Evolutionary conservation across 1,284 basidiomycete genomes (phyloP).

Genomic region (Cryptococcus sp.): DNA sequence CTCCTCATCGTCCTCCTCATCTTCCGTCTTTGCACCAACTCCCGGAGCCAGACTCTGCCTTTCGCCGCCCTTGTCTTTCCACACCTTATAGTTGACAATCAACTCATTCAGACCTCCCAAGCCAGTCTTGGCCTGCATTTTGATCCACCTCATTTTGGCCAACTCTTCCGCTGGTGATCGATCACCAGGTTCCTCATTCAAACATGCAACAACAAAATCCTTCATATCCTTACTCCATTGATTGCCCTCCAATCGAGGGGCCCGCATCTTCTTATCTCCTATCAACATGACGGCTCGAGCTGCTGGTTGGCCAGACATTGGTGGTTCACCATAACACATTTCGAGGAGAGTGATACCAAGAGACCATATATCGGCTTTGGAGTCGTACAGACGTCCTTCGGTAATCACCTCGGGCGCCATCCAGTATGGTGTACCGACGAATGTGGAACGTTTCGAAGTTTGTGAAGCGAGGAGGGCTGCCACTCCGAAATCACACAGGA

Average conservation of each 20-base stretch:
- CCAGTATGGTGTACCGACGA: constrained; percentile 96
- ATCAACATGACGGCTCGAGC: constrained; percentile 88
- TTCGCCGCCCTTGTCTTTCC: constrained; percentile 74
- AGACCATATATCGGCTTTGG: constrained; percentile 96
- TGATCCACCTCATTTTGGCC: constrained; percentile 89
- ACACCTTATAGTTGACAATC: constrained; percentile 66
- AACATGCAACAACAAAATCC: constrained; percentile 80
- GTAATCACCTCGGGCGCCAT: constrained; percentile 98
- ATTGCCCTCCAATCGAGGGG: constrained; percentile 73
- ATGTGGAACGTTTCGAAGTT: constrained; percentile 85
- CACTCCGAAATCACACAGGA: constrained; percentile 95
- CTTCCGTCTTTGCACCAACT: constrained; percentile 43
- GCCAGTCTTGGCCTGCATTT: constrained; percentile 64
- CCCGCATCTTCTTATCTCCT: constrained; percentile 60
- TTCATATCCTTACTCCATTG: constrained; percentile 71
- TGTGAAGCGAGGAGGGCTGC: constrained; percentile 84
- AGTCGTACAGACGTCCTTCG: constrained; percentile 81
- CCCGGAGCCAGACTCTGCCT: constrained; percentile 67
- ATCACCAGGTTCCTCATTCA: constrained; percentile 77
- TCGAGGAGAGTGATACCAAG: constrained; percentile 92
- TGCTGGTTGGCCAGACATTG: constrained; percentile 73
- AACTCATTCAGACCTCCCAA: constrained; percentile 77
- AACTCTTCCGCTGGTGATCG: constrained; percentile 87
- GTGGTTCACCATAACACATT: constrained; percentile 63
- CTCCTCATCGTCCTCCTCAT: constrained; percentile 29